A percentile compares a stretch with the other conserved stretches of the same genome.
phyloP scores from a whole-genome alignment of 139 green algal genomes.

The Microglena sp. region DNA sequence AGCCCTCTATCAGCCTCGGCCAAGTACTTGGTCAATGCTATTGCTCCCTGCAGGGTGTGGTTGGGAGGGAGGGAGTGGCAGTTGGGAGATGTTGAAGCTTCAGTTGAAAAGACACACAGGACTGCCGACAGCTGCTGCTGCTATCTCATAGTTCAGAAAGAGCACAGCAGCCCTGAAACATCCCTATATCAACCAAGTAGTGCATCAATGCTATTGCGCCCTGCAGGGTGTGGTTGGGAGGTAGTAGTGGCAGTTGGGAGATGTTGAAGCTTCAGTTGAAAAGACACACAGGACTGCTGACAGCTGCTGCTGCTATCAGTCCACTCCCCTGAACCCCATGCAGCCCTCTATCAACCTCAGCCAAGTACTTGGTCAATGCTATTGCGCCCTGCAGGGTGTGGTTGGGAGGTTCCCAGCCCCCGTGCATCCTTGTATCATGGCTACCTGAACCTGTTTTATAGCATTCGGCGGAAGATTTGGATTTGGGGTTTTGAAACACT shows the following conservation, averaged over 20 bases:
- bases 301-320: conserved; percentile 37
- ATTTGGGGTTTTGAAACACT: too few relatives aligned
- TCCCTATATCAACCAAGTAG: conserved; percentile 50
- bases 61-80: too few relatives aligned
- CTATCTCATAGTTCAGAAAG: conserved; percentile 33
- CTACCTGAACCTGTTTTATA: too few relatives aligned
- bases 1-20: conserved; percentile 47
- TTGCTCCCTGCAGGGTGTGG: too few relatives aligned
- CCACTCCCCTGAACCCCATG: conserved; percentile 30
- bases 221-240: too few relatives aligned
- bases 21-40: conserved; percentile 69
- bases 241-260: too few relatives aligned
- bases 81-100: conserved; percentile 15
- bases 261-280: conserved; percentile 19
- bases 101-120: conserved; percentile 39
- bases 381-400: too few relatives aligned
- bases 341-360: conserved; percentile 44
- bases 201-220: conserved; percentile 62
- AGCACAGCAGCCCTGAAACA: conserved; percentile 21
- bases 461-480: too few relatives aligned
- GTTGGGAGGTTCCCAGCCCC: too few relatives aligned
- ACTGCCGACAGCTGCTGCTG: conserved; percentile 34
- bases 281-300: conserved; percentile 43
- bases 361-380: conserved; percentile 66
- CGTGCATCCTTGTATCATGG: too few relatives aligned